Evolutionary conservation across 2,329 filamentous ascomycete species (phyloP), one percentile per base, ranked within the genome.

Genomic region (Aspergillus fumigatus): DNA sequence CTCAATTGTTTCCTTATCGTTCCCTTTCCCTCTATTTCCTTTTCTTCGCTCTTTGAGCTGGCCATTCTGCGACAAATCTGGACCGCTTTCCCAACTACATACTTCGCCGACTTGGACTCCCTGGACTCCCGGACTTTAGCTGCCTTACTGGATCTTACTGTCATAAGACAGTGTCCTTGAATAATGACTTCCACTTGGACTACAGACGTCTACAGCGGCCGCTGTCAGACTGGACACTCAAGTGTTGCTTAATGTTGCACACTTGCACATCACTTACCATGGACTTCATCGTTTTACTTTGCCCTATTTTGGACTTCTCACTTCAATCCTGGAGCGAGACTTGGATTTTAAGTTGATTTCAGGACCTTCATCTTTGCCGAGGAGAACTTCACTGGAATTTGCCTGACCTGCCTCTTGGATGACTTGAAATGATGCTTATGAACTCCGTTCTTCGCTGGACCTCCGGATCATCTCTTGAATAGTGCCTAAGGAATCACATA

Each of bases 171-270:
- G 60, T 58, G 54, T 62, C 63, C 63, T 66, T 64, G 50, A 65
- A 66, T 63, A 50, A 61, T 66, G 56, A 65, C 62, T 41, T 63
- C 59, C 59, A 3, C 41, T 59, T 59, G 63, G 63, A 65, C 32
- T 59, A 55, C 51, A 29, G 48, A 59, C 61, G 55, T 65, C 63
- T 60, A 58, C 62, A 67, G 67, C 70, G 62, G 51, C 71, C 70
- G 70, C 71, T 69, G 68, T 62, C 62, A 62, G 60, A 67, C 59
- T 67, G 65, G 67, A 67, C 68, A 70, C 67, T 67, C 58, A 67
- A 74, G 68, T 74, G 73, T 61, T 72, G 70, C 67, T 72, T 75
- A 69, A 75, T 75, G 70, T 65, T 70, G 69, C 72, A 72, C 68
- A 66, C 69, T 70, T 57, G 48, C 48, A 50, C 54, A 27, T 60